phyloP scores from a whole-genome alignment of 306 rosid species.

The Casuarina equisetifolia region DNA sequence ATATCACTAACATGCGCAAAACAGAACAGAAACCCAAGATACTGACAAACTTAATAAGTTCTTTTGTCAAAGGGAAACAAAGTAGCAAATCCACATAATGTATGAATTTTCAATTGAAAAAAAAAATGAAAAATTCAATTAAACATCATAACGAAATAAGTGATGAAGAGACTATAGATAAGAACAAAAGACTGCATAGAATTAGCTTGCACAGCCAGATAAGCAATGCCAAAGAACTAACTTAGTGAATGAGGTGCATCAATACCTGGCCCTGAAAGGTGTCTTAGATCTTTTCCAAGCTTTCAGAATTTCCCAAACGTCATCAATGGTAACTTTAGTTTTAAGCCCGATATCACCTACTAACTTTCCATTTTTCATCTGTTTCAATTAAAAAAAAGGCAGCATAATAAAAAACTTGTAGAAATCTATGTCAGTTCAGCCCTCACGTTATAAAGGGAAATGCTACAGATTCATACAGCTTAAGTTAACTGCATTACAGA shows the following conservation, averaged over 20 bases:
- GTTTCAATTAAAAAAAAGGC: conserved; percentile 28
- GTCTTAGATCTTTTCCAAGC: conserved; percentile 55
- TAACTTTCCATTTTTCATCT: conserved; percentile 73
- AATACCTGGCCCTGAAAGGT: conserved; percentile 73
- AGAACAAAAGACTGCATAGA: neutral
- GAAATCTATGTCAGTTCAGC: neutral
- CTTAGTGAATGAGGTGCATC: conserved; percentile 3
- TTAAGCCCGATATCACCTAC: conserved; percentile 70
- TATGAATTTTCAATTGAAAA: neutral
- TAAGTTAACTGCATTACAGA: neutral
- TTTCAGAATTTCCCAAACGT: conserved; percentile 57
- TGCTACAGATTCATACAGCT: neutral
- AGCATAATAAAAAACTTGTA: neutral
- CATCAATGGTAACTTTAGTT: conserved; percentile 68
- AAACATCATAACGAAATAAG: neutral
- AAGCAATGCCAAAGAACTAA: conserved; percentile 4
- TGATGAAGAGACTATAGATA: neutral
- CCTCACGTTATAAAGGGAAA: neutral
- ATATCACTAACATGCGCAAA: conserved; percentile 1
- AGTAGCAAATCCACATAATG: neutral
- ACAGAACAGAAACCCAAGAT: neutral
- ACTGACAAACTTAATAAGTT: neutral
- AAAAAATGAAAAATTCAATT: neutral
- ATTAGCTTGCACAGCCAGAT: neutral
- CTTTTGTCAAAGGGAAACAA: neutral